Evolutionary conservation across 768 basidiomycete species (phyloP).

Genomic region (Sarcomyxa edulis): DNA sequence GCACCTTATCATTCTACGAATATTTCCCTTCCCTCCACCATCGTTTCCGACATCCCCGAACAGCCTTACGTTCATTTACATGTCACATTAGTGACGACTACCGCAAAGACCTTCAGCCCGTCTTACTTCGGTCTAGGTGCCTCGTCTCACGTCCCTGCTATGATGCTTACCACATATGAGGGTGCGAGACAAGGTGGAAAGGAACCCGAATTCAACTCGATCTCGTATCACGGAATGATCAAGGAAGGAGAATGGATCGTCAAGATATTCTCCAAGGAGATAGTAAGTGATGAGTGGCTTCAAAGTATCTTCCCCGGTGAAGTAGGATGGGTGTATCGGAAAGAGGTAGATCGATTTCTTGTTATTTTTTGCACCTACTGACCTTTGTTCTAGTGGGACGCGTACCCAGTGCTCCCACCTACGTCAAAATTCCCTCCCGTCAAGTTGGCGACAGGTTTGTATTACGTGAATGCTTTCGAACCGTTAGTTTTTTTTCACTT

Average conservation of each 20-base stretch:
- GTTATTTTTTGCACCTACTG: too few relatives aligned
- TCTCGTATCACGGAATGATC: slow-evolving; percentile 71
- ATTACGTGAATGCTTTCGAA: slow-evolving; percentile 92
- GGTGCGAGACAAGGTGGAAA: slow-evolving; percentile 48
- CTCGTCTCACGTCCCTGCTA: slow-evolving; percentile 43
- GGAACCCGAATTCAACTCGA: slow-evolving; percentile 80
- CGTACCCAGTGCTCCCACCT: slow-evolving; percentile 71
- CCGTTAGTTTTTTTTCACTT: slow-evolving; percentile 45
- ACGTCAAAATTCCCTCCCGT: slow-evolving; percentile 69
- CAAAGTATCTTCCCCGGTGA: slow-evolving; percentile 54
- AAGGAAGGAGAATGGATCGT: slow-evolving; percentile 62
- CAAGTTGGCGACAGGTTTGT: slow-evolving; percentile 71
- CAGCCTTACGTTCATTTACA: slow-evolving; percentile 83
- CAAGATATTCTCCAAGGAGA: slow-evolving; percentile 79
- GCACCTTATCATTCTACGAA: slow-evolving; percentile 75
- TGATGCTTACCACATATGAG: slow-evolving; percentile 69
- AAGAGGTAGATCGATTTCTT: slow-evolving; percentile 46
- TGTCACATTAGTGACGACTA: slow-evolving; percentile 86
- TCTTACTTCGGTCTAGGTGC: slow-evolving; percentile 61
- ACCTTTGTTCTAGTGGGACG: slow-evolving; percentile 59
- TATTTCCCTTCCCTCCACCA: slow-evolving; percentile 44
- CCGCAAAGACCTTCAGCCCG: slow-evolving; percentile 51
- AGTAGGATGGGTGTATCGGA: slow-evolving; percentile 78
- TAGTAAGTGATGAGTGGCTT: slow-evolving; percentile 68
- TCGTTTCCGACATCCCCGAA: slow-evolving; percentile 50